A percentile compares a stretch with the other conserved stretches of the same genome.
phyloP scores from a whole-genome alignment of 495 filamentous ascomycete species.

The Penicillium subrubescens region DNA sequence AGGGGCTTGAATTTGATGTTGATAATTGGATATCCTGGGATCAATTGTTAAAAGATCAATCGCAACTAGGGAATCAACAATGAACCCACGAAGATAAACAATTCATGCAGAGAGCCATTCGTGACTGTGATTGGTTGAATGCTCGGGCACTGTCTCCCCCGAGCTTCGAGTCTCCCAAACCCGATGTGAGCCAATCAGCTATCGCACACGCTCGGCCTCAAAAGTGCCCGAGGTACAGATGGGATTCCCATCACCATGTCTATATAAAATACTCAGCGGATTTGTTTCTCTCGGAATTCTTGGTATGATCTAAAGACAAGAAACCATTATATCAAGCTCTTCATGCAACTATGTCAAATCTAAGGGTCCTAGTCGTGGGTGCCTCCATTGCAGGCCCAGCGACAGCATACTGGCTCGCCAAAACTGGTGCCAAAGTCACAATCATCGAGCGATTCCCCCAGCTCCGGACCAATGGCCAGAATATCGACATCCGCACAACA shows the following conservation, averaged over 20 bases:
- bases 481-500: constrained; percentile 53
- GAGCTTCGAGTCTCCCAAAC: not conserved
- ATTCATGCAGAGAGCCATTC: not conserved
- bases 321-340: not conserved
- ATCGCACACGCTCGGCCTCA: constrained; percentile 5
- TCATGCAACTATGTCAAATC: constrained; percentile 27
- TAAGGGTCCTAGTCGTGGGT: constrained; percentile 41
- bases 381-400: constrained; percentile 38
- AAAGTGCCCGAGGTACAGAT: constrained; percentile 1
- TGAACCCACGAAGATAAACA: not conserved
- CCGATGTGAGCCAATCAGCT: constrained; percentile 3
- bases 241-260: not conserved
- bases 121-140: constrained; percentile 3
- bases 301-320: not conserved
- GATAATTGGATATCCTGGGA: constrained; percentile 14
- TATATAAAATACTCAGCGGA: not conserved
- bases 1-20: constrained; percentile 3
- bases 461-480: constrained; percentile 51
- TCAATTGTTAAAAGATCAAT: constrained; percentile 5
- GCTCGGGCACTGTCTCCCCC: not conserved
- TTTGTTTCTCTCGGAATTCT: not conserved
- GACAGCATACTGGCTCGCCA: constrained; percentile 51
- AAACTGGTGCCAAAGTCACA: constrained; percentile 50
- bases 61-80: constrained; percentile 6
- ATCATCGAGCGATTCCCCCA: constrained; percentile 52